These are phyloP conservation scores for Oryza officinalis DNA, from an alignment of 176 grass and related monocot species.

Conservation along the genomic window DNA sequence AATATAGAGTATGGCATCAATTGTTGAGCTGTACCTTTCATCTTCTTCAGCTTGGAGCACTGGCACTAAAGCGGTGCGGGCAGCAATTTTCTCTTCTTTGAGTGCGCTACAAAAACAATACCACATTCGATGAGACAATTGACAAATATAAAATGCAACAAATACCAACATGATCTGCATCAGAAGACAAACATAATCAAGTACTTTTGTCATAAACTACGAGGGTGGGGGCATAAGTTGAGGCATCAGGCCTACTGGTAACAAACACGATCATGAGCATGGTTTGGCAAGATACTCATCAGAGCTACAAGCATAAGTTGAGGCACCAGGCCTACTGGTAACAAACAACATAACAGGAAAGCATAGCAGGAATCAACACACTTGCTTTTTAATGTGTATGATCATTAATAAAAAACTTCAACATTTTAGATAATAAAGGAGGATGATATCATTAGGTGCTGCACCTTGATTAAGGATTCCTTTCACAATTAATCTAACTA, in stretches of 20 bases:
- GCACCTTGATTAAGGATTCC: not conserved
- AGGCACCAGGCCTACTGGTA: not conserved
- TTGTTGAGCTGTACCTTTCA: constrained; percentile 59
- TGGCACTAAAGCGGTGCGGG: constrained; percentile 81
- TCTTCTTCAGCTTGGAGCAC: constrained; percentile 99
- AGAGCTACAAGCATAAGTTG: not conserved
- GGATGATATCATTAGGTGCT: not conserved
- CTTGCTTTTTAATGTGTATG: not conserved
- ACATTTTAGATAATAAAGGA: not conserved
- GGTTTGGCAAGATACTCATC: not conserved
- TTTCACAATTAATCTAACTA: not conserved
- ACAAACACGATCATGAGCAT: too few relatives aligned
- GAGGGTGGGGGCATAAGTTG: not conserved
- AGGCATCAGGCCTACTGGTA: too few relatives aligned
- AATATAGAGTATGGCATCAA: not conserved
- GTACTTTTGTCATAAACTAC: not conserved
- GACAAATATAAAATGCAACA: not conserved
- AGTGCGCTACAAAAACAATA: constrained; percentile 49
- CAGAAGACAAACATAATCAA: not conserved
- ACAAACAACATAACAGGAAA: not conserved
- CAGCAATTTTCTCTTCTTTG: constrained; percentile 98
- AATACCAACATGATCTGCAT: not conserved
- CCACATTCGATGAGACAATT: not conserved
- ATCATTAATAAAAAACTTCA: not conserved
- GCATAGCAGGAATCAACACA: not conserved